phyloP scores from a whole-genome alignment of 148 eudicot genomes.

The Cornus controversa region DNA sequence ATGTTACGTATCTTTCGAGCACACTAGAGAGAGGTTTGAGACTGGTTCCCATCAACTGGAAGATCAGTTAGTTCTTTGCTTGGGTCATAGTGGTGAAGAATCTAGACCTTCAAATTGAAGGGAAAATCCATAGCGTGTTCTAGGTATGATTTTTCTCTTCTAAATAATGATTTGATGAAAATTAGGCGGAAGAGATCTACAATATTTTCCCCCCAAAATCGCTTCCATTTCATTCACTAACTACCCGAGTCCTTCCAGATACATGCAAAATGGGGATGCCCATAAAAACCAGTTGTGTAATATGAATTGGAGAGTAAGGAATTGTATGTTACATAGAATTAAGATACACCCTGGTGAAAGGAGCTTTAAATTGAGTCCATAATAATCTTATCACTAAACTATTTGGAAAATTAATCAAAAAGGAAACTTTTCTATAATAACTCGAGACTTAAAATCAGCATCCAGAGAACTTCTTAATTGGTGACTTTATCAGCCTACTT shows the following conservation, averaged over 20 bases:
- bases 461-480: not conserved
- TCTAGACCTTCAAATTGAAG: no score
- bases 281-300: no score
- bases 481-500: not conserved
- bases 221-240: no score
- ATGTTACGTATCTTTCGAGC: no score
- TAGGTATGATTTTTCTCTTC: no score
- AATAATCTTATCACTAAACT: not conserved
- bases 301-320: no score
- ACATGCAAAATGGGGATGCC: not conserved
- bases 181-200: no score
- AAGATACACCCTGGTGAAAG: not conserved
- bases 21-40: not conserved
- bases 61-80: not conserved
- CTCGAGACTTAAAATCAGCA: not conserved
- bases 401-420: not conserved
- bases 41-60: not conserved
- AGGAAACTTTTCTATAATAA: not conserved
- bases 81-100: not conserved
- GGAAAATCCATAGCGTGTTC: no score
- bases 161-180: no score
- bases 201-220: no score
- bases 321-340: not conserved
- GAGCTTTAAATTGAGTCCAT: not conserved
- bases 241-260: no score